Evolutionary conservation across 331 rosid genomes (phyloP).

Genomic region (Pyrus hybrid): DNA sequence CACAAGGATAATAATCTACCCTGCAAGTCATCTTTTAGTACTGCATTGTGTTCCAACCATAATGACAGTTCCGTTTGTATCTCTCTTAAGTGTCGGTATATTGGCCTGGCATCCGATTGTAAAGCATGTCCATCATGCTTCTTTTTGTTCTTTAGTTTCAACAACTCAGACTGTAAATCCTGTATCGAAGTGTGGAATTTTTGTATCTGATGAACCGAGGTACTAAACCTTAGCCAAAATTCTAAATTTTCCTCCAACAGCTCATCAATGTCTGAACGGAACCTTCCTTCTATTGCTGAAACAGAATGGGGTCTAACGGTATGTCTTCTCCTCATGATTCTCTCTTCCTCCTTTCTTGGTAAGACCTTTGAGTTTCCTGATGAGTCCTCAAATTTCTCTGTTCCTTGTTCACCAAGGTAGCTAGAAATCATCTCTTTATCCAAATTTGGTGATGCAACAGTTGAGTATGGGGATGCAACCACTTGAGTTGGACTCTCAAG

Average conservation of each 20-base stretch:
- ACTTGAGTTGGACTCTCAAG: constrained; percentile 18
- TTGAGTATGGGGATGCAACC: constrained; percentile 16
- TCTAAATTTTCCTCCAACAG: constrained; percentile 71
- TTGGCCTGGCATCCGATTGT: constrained; percentile 53
- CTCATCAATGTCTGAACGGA: constrained; percentile 52
- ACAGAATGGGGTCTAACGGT: constrained; percentile 14
- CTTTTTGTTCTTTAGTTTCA: constrained; percentile 20
- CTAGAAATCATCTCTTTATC: constrained; percentile 9
- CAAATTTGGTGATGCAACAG: constrained; percentile 15
- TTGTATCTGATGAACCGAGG: no score
- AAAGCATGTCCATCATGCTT: constrained; percentile 13
- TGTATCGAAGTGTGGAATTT: constrained; percentile 58
- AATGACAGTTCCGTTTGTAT: constrained; percentile 62
- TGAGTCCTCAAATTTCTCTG: constrained; percentile 5
- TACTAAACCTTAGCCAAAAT: constrained; percentile 86
- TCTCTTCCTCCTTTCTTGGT: background rate
- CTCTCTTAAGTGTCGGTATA: constrained; percentile 69
- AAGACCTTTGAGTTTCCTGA: constrained; percentile 5
- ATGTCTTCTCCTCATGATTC: constrained; percentile 8
- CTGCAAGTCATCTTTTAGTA: constrained; percentile 59
- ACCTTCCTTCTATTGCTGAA: constrained; percentile 45
- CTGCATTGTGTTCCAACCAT: constrained; percentile 71
- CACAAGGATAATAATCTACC: constrained; percentile 48
- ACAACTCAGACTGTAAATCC: constrained; percentile 53
- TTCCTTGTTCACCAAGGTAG: constrained; percentile 17